Conservation (phyloP, 345 rosid species). For the Rubroshorea leprosula region DNA sequence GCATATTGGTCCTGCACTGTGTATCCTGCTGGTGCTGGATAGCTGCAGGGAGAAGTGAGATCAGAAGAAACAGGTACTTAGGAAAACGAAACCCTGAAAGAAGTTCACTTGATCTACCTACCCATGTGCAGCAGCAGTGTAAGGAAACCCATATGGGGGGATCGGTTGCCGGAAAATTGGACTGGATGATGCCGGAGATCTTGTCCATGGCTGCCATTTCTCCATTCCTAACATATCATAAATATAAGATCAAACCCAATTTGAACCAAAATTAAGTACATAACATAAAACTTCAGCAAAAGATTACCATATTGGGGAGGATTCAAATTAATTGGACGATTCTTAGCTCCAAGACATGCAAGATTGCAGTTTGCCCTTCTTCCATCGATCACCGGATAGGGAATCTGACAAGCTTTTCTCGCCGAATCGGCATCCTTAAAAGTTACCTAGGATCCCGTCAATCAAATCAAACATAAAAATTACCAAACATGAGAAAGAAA, state of each 20-base stretch:
- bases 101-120: constrained; percentile 3
- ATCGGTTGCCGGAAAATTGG: no score
- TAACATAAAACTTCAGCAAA: not conserved
- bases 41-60: not conserved
- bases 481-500: not conserved
- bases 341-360: constrained; percentile 49
- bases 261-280: not conserved
- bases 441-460: constrained; percentile 50
- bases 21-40: not conserved
- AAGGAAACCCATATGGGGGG: no score
- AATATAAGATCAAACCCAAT: not conserved
- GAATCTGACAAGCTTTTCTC: constrained; percentile 47
- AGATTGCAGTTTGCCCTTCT: constrained; percentile 69
- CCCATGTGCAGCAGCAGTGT: no score
- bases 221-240: constrained; percentile 2
- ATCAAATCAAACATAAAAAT: not conserved
- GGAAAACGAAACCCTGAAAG: no score
- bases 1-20: not conserved
- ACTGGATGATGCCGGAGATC: no score
- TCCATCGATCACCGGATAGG: constrained; percentile 55
- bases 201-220: not conserved
- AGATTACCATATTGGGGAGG: not conserved
- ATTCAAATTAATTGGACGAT: constrained; percentile 14
- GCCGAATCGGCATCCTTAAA: constrained; percentile 57
- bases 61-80: not conserved